phyloP scores from a whole-genome alignment of 345 rosid genomes.

The Eucalyptus paniculata region DNA sequence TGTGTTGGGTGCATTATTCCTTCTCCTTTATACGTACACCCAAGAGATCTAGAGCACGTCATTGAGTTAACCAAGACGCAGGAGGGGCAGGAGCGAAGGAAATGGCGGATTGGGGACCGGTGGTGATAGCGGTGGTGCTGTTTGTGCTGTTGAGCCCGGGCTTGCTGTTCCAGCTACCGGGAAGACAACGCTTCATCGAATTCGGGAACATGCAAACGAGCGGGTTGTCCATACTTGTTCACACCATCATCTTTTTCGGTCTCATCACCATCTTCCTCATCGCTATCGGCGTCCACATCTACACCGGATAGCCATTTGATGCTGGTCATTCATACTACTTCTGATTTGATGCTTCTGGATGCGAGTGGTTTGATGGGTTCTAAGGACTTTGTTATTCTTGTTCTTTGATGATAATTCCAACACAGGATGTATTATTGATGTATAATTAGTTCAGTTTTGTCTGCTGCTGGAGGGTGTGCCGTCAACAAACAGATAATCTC shows the following conservation, averaged over 20 bases:
- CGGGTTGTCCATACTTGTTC: constrained; percentile 60
- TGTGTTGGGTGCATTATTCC: background rate
- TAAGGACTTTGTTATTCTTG: background rate
- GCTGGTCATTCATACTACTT: background rate
- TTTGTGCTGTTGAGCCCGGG: constrained; percentile 80
- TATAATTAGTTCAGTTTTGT: background rate
- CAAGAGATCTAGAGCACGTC: background rate
- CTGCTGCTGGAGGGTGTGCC: background rate
- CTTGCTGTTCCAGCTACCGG: constrained; percentile 76
- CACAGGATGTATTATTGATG: background rate
- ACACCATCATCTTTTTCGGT: constrained; percentile 69
- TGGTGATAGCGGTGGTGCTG: constrained; percentile 68
- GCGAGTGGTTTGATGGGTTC: background rate
- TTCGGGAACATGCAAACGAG: constrained; percentile 76
- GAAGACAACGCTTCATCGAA: constrained; percentile 36
- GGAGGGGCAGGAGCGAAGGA: background rate
- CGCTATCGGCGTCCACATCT: constrained; percentile 58
- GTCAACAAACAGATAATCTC: background rate
- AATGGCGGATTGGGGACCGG: constrained; percentile 98
- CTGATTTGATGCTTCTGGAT: background rate
- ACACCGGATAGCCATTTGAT: constrained; percentile 26
- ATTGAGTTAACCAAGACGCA: background rate
- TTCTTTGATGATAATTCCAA: background rate
- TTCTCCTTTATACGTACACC: background rate
- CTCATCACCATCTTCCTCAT: constrained; percentile 72